These are phyloP conservation scores for Lathyrus sativus DNA, from an alignment of 306 rosid genomes.

Conservation along the genomic window DNA sequence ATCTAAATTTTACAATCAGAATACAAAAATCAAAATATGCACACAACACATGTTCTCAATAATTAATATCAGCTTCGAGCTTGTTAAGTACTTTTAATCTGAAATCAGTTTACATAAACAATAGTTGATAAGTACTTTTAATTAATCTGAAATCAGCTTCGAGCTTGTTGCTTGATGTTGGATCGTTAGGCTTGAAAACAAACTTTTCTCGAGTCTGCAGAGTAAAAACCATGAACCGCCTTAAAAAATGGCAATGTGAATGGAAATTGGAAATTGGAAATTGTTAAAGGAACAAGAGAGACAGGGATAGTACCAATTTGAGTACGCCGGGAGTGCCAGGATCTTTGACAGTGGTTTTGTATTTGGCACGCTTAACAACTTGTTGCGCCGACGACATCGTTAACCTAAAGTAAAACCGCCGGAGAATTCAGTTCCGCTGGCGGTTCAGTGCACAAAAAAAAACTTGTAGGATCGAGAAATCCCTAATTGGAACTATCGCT, in stretches of 20 bases:
- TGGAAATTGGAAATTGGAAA: neutral
- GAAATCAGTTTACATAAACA: neutral
- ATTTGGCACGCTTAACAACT: slow-evolving; percentile 74
- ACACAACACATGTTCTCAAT: neutral
- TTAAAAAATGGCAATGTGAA: slow-evolving; percentile 23
- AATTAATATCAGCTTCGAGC: slow-evolving; percentile 58
- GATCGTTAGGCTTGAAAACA: slow-evolving; percentile 72
- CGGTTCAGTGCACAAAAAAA: slow-evolving; percentile 22
- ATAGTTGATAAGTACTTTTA: slow-evolving; percentile 48
- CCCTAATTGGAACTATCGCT: neutral
- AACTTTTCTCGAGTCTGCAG: slow-evolving; percentile 63
- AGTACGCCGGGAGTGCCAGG: slow-evolving; percentile 84
- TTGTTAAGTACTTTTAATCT: slow-evolving; percentile 21
- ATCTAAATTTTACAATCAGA: slow-evolving; percentile 50
- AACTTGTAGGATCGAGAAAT: neutral
- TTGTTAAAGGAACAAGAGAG: neutral
- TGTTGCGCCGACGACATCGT: slow-evolving; percentile 57
- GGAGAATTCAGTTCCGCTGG: slow-evolving; percentile 1
- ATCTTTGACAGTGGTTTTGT: slow-evolving; percentile 71
- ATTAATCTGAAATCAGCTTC: slow-evolving; percentile 65
- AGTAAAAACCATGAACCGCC: neutral
- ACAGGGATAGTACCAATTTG: slow-evolving; percentile 56
- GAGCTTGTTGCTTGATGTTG: slow-evolving; percentile 58
- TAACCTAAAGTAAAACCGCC: neutral
- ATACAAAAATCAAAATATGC: slow-evolving; percentile 18